Percentiles rank a stretch among this genome's conserved stretches.
Conservation (phyloP, 2,329 filamentous ascomycete genomes). For the Calycina herbarum region DNA sequence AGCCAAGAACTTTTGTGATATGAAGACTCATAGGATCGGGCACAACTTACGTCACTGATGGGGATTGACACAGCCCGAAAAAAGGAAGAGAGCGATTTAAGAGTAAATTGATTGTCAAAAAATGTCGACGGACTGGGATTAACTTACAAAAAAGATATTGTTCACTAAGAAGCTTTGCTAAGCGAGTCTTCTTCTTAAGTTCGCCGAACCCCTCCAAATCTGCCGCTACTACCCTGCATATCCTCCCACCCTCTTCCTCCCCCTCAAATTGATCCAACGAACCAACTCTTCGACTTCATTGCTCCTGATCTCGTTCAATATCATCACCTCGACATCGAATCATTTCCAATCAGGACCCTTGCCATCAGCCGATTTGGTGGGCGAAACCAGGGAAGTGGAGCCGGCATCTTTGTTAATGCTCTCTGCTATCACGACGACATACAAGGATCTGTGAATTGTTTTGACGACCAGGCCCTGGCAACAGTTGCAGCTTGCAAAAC, state of each 20-base stretch:
- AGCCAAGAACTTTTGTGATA: constrained; percentile 6
- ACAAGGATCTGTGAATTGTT: constrained; percentile 21
- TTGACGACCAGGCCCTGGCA: constrained; percentile 16
- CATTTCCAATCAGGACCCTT: constrained; percentile 1
- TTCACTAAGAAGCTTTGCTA: constrained; percentile 4
- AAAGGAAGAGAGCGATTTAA: not conserved
- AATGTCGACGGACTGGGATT: not conserved
- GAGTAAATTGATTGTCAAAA: not conserved
- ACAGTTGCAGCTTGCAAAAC: constrained; percentile 17
- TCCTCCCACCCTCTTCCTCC: not conserved
- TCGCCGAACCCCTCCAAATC: not conserved
- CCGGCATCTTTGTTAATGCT: constrained; percentile 1
- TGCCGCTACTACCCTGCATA: not conserved
- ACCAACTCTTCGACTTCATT: not conserved
- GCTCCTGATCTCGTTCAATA: not conserved
- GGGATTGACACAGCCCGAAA: not conserved
- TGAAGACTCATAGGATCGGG: not conserved
- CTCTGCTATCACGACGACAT: not conserved
- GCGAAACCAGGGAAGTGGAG: constrained; percentile 10
- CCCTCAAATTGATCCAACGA: not conserved
- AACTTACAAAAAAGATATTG: not conserved
- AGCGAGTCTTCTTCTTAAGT: not conserved
- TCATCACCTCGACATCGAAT: not conserved
- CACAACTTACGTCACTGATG: not conserved
- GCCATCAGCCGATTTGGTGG: not conserved